Conservation (phyloP, 2,329 filamentous ascomycete species). For the Ophiostoma piceae region DNA sequence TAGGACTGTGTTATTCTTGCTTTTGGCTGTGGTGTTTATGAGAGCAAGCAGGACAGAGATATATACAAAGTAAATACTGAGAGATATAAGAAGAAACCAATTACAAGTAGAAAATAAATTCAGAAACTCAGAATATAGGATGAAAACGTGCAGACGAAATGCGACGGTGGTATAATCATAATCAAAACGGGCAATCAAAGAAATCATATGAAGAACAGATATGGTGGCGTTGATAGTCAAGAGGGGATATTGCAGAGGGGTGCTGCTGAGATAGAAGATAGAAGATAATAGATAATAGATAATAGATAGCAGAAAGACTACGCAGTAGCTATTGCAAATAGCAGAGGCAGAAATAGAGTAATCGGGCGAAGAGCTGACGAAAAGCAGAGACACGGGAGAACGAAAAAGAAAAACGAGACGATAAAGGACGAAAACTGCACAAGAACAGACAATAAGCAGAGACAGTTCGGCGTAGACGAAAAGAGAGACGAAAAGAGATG, state of each 20-base stretch:
- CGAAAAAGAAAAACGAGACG: background rate
- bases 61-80: background rate
- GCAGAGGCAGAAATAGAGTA: background rate
- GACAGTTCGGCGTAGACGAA: background rate
- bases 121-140: background rate
- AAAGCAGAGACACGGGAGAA: background rate
- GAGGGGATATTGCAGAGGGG: background rate
- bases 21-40: background rate
- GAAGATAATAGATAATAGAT: too few species aligned
- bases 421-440: background rate
- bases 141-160: background rate
- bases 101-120: too few species aligned
- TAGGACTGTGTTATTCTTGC: background rate
- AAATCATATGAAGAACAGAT: background rate
- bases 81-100: background rate
- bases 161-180: background rate
- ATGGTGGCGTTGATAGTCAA: background rate
- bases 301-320: background rate
- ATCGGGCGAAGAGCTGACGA: background rate
- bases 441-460: background rate
- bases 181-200: background rate
- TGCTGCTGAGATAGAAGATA: background rate
- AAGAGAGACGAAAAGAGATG: background rate
- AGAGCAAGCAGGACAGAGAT: background rate
- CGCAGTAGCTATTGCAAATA: background rate